Percentiles rank a stretch among this genome's conserved stretches.
phyloP scores from a whole-genome alignment of 1,284 basidiomycete species.

The Moesziomyces sp. region DNA sequence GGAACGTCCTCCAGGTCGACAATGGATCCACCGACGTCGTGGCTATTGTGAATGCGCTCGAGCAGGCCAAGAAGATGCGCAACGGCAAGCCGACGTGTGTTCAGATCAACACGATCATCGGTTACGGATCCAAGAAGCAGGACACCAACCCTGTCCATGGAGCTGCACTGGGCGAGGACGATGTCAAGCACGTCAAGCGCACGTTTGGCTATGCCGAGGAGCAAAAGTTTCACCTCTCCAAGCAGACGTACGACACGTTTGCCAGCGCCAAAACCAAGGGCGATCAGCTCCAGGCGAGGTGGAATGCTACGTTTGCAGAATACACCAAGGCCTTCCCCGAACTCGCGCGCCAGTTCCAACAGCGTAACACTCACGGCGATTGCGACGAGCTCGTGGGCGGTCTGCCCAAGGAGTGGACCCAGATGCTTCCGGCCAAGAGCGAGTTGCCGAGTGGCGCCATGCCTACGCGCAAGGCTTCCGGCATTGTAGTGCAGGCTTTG shows the following conservation, averaged over 20 bases:
- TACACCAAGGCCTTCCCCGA: constrained; percentile 82
- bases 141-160: constrained; percentile 95
- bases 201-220: constrained; percentile 84
- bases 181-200: constrained; percentile 82
- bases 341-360: constrained; percentile 83
- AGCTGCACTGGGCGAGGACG: constrained; percentile 87
- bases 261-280: constrained; percentile 76
- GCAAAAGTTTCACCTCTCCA: constrained; percentile 81
- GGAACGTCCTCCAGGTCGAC: constrained; percentile 68
- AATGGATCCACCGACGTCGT: constrained; percentile 55
- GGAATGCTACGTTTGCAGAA: constrained; percentile 77
- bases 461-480: constrained; percentile 90
- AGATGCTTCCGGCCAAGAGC: constrained; percentile 83
- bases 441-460: constrained; percentile 82
- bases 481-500: constrained; percentile 83
- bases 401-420: constrained; percentile 85
- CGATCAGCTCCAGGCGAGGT: constrained; percentile 77
- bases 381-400: constrained; percentile 72
- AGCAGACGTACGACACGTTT: constrained; percentile 79
- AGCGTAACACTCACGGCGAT: constrained; percentile 72
- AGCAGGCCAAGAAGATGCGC: constrained; percentile 76
- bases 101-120: constrained; percentile 86
- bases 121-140: constrained; percentile 88
- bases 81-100: constrained; percentile 87
- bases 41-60: constrained; percentile 74